Evolutionary conservation across 768 basidiomycete genomes (phyloP).

Genomic region (Leucosporidium scottii): DNA sequence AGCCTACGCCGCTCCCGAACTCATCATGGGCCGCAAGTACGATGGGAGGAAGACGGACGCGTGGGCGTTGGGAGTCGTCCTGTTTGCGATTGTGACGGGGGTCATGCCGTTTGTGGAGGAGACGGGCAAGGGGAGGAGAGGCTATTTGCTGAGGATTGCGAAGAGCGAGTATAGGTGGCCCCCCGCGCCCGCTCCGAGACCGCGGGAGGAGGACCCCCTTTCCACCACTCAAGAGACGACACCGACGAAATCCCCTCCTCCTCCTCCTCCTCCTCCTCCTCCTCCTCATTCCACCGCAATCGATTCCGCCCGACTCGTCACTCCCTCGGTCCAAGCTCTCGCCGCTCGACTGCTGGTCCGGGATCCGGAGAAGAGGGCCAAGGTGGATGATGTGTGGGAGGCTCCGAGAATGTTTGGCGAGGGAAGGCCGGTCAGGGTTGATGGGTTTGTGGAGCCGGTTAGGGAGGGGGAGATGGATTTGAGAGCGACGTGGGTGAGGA

Average conservation of each 20-base stretch:
- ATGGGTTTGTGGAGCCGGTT: not conserved
- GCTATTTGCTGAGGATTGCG: constrained; percentile 71
- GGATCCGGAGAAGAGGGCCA: constrained; percentile 59
- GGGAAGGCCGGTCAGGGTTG: constrained; percentile 39
- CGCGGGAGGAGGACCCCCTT: not conserved
- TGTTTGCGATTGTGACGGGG: constrained; percentile 67
- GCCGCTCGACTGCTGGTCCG: constrained; percentile 61
- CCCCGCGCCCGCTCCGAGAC: constrained; percentile 48
- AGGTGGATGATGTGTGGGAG: constrained; percentile 59
- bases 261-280: not conserved
- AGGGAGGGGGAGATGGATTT: constrained; percentile 3
- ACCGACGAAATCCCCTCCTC: not conserved
- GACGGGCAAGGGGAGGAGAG: constrained; percentile 39
- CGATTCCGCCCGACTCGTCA: constrained; percentile 36
- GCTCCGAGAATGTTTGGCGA: constrained; percentile 48
- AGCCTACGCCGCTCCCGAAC: constrained; percentile 75
- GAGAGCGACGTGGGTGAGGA: not conserved
- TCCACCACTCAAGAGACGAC: no score
- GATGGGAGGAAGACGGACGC: constrained; percentile 79
- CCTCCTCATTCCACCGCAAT: no score
- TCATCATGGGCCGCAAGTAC: constrained; percentile 60
- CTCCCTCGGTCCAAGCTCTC: constrained; percentile 50
- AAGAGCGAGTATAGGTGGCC: constrained; percentile 70
- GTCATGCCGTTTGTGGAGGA: constrained; percentile 60
- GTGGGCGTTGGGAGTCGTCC: constrained; percentile 83